Evolutionary conservation across 1,139 yeast genomes (phyloP), one percentile per base, ranked within the genome.

Genomic region (Zygoascus sp.): DNA sequence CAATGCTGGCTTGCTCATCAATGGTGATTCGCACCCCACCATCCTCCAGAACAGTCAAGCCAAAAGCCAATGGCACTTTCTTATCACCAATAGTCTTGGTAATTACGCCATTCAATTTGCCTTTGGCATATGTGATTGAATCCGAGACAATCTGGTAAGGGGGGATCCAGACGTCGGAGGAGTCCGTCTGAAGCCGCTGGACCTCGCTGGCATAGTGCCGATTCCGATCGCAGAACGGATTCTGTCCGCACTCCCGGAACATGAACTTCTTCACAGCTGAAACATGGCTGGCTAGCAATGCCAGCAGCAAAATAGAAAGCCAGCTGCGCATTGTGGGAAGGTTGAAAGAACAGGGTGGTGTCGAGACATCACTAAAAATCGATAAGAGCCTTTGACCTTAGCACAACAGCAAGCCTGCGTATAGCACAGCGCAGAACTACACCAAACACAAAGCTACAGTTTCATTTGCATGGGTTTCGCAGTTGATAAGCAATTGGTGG

Each of bases 181-280:
- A 23, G 21, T 25, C 27, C 38, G 42, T 22, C 59, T n/a, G n/a
- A n/a, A 53, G 69, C 75, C 23, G 23, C 44, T 62, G 52, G 13
- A 83, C 73, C 44, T 73, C 65, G 13, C 63, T 59, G 1, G 94
- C 92, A 63, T 76, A 89, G 51, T 79, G 79, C 46, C 94, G 69
- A 59, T 92, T 88, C 61, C 98, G 74, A 44, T 75, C 69, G 63
- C 98, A 92, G 62, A 92, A 90, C 7, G 97, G 95, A 17, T 90
- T 77, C 57, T 85, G 82, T 9, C 73, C 80, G 67, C 98, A 92
- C 13, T 76, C 79, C 64, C 87, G 86, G 71, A 90, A 86, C 49
- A 89, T 66, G 58, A 81, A 79, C 10, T 76, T 77, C 62, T 87
- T 83, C 21, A 81, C 92, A 0, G 81, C 81, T 13, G 44, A 36